Evolutionary conservation across 2,329 filamentous ascomycete species (phyloP).

Genomic region (Saccharata proteae): DNA sequence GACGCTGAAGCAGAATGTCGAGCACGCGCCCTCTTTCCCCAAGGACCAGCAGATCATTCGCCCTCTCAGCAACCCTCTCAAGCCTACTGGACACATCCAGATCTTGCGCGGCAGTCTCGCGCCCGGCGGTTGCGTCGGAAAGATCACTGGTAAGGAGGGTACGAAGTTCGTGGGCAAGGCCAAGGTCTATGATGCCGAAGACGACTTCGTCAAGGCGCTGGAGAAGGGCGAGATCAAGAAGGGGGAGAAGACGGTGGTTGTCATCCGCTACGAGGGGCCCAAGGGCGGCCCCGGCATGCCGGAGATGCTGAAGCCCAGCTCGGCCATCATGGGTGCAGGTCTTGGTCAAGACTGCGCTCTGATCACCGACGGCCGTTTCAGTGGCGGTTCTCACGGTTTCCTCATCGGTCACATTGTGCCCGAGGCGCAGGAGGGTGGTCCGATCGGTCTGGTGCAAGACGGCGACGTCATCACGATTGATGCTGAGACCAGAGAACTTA

Average conservation of each 20-base stretch:
- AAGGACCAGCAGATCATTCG: constrained; percentile 58
- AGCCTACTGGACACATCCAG: constrained; percentile 59
- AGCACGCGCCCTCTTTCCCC: constrained; percentile 51
- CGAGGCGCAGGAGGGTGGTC: constrained; percentile 74
- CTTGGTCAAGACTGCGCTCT: constrained; percentile 63
- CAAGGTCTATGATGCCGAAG: constrained; percentile 58
- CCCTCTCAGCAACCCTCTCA: constrained; percentile 57
- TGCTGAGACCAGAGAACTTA: constrained; percentile 58
- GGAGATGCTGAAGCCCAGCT: constrained; percentile 62
- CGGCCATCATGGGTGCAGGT: constrained; percentile 62
- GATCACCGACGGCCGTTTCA: constrained; percentile 65
- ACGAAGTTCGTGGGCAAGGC: constrained; percentile 56
- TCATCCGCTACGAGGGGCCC: constrained; percentile 63
- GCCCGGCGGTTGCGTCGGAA: constrained; percentile 58
- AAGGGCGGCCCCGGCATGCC: constrained; percentile 66
- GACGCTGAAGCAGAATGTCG: constrained; percentile 37
- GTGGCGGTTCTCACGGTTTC: constrained; percentile 74
- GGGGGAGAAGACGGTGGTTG: constrained; percentile 64
- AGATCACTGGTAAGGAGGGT: constrained; percentile 69
- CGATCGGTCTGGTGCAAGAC: constrained; percentile 70
- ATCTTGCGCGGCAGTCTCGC: constrained; percentile 59
- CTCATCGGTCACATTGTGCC: constrained; percentile 80
- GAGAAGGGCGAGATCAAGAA: constrained; percentile 59
- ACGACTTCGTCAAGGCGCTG: constrained; percentile 55
- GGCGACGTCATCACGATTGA: constrained; percentile 76